A percentile compares a stretch with the other conserved stretches of the same genome.
These are phyloP conservation scores for Phytopythium boreale DNA, from an alignment of 352 stramenopile species.

Conservation along the genomic window DNA sequence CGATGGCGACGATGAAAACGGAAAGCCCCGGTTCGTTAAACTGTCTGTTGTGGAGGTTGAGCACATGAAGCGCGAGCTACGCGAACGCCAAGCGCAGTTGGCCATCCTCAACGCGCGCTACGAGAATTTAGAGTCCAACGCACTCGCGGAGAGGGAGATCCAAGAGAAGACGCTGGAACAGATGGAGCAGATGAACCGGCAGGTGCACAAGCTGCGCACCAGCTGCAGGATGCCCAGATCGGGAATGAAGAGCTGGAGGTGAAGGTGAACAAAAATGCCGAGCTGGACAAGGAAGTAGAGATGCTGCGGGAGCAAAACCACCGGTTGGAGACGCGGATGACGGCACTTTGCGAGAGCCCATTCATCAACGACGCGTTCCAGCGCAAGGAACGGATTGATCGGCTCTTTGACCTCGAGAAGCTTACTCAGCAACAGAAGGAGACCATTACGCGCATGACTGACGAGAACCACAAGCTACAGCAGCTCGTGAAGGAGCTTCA, in stretches of 20 bases:
- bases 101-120: constrained; percentile 87
- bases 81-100: constrained; percentile 79
- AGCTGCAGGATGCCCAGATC: constrained; percentile 72
- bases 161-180: constrained; percentile 86
- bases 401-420: constrained; percentile 85
- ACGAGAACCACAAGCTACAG: constrained; percentile 84
- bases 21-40: constrained; percentile 10
- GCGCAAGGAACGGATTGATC: constrained; percentile 82
- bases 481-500: constrained; percentile 80
- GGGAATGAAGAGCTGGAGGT: constrained; percentile 82
- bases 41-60: constrained; percentile 30
- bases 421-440: constrained; percentile 71
- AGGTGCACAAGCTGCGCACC: constrained; percentile 85
- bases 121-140: constrained; percentile 86
- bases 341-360: constrained; percentile 88
- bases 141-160: constrained; percentile 80
- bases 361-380: constrained; percentile 93
- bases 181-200: constrained; percentile 90
- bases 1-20: constrained; percentile 10
- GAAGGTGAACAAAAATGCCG: constrained; percentile 47
- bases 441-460: constrained; percentile 61
- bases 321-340: constrained; percentile 89
- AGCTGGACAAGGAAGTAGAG: constrained; percentile 80
- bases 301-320: constrained; percentile 80
- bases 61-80: constrained; percentile 71